Percentiles rank a stretch among this genome's conserved stretches.
These are phyloP conservation scores for Trichoderma simmonsii DNA, from an alignment of 2,329 filamentous ascomycete genomes.

Conservation along the genomic window DNA sequence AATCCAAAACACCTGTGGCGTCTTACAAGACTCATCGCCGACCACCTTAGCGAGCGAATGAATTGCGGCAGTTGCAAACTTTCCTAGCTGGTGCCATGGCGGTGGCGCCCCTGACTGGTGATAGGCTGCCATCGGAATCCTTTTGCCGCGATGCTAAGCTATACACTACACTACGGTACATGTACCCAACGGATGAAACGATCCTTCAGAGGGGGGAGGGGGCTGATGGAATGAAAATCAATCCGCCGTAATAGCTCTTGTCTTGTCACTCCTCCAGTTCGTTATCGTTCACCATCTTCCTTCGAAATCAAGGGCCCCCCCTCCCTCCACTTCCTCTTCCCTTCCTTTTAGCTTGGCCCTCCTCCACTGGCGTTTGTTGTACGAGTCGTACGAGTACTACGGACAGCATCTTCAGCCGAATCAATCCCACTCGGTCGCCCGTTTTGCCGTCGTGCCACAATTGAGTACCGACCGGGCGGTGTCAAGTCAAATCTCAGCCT, in stretches of 20 bases:
- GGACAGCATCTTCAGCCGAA: background rate
- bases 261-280: background rate
- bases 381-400: background rate
- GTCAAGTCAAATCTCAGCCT: background rate
- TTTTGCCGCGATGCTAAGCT: background rate
- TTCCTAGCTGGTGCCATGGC: background rate
- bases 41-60: background rate
- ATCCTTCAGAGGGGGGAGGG: background rate
- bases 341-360: background rate
- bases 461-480: background rate
- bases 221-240: background rate
- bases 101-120: background rate
- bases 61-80: background rate
- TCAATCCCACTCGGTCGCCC: background rate
- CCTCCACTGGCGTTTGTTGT: background rate
- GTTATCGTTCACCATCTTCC: background rate
- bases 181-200: background rate
- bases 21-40: conserved; percentile 1
- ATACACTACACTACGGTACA: too few relatives aligned
- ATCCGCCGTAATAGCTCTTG: background rate
- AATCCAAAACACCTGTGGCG: conserved; percentile 5
- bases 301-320: background rate
- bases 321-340: background rate
- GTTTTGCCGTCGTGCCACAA: background rate
- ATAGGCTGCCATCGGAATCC: conserved; percentile 12